Percentiles rank a stretch among this genome's conserved stretches.
Evolutionary conservation across 192 early-diverging fungal species (phyloP).

Genomic region (Coemansia erecta): DNA sequence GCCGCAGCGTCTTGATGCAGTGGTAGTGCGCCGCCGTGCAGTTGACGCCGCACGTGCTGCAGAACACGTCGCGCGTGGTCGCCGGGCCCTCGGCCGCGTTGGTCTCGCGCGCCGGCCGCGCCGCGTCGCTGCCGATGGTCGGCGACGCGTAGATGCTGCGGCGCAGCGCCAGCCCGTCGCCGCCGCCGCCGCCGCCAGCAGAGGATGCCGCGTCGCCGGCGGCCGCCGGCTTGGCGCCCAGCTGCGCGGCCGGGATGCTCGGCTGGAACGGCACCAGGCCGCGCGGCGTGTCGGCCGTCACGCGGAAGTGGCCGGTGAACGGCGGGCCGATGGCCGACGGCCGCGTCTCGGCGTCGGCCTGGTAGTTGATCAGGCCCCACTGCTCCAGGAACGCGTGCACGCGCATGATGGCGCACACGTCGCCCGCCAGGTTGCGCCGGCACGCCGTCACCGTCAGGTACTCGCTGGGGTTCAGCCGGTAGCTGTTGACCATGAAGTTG

Average conservation of each 20-base stretch:
- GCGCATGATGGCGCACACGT: conserved; percentile 97
- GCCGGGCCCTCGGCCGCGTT: conserved; percentile 18
- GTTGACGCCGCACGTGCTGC: conserved; percentile 81
- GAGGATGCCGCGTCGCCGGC: no score
- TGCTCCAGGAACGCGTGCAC: conserved; percentile 99
- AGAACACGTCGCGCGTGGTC: conserved; percentile 56
- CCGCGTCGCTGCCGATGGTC: conserved; percentile 28
- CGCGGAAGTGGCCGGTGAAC: conserved; percentile 94
- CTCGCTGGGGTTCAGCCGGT: conserved; percentile 91
- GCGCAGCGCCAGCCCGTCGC: conserved; percentile 54
- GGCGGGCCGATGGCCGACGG: conserved; percentile 92
- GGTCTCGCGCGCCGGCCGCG: conserved; percentile 49
- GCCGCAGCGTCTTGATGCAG: conserved; percentile 62
- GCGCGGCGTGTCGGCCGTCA: conserved; percentile 93
- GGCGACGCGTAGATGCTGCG: conserved; percentile 59
- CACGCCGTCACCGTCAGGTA: conserved; percentile 99
- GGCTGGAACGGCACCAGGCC: conserved; percentile 90
- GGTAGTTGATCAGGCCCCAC: conserved; percentile 99
- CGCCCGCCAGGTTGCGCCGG: conserved; percentile 92
- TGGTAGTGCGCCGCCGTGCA: conserved; percentile 82
- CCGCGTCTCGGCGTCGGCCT: conserved; percentile 89
- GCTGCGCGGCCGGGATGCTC: conserved; percentile 26
- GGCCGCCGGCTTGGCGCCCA: conserved; percentile 7
- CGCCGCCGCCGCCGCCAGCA: conserved; percentile 1
- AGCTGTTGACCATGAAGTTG: conserved; percentile 98